These are phyloP conservation scores for Cokeromyces recurvatus DNA, from an alignment of 371 early-diverging fungal genomes.

Conservation along the genomic window DNA sequence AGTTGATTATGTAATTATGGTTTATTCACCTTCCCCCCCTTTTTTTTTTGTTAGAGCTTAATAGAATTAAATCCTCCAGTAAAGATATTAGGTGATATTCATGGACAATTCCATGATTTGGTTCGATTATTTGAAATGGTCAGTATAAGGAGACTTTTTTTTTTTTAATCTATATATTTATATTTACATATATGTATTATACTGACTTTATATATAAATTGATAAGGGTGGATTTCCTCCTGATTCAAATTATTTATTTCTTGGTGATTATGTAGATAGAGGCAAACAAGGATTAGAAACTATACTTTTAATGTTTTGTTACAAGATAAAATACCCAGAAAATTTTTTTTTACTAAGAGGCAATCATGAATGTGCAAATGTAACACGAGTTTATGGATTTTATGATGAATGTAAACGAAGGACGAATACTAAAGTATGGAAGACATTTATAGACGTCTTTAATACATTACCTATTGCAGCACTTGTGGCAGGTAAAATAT, in stretches of 20 bases:
- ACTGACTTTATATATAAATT: too few relatives aligned
- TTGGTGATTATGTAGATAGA: too few relatives aligned
- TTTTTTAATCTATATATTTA: slow-evolving; percentile 7
- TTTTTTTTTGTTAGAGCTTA: slow-evolving; percentile 49
- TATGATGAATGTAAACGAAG: too few relatives aligned
- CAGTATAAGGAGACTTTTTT: slow-evolving; percentile 39
- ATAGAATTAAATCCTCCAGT: slow-evolving; percentile 94
- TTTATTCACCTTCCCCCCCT: too few relatives aligned
- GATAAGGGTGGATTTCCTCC: slow-evolving; percentile 89
- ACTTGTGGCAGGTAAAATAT: slow-evolving; percentile 94
- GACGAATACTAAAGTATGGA: slow-evolving; percentile 94
- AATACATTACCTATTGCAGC: slow-evolving; percentile 97
- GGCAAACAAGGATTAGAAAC: slow-evolving; percentile 93
- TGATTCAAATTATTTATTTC: too few relatives aligned
- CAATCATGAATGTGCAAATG: slow-evolving; percentile 97
- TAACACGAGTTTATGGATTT: slow-evolving; percentile 98
- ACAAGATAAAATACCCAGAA: slow-evolving; percentile 95
- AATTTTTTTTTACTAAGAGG: slow-evolving; percentile 95
- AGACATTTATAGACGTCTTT: slow-evolving; percentile 97
- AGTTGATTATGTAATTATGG: not conserved
- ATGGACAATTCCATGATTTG: slow-evolving; percentile 94
- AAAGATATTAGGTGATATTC: slow-evolving; percentile 93
- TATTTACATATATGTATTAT: slow-evolving; percentile 67
- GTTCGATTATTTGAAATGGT: slow-evolving; percentile 84
- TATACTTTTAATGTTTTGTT: slow-evolving; percentile 86